Evolutionary conservation across 164 flowering plant genomes (phyloP).

Genomic region (Vitis rotundifolia): DNA sequence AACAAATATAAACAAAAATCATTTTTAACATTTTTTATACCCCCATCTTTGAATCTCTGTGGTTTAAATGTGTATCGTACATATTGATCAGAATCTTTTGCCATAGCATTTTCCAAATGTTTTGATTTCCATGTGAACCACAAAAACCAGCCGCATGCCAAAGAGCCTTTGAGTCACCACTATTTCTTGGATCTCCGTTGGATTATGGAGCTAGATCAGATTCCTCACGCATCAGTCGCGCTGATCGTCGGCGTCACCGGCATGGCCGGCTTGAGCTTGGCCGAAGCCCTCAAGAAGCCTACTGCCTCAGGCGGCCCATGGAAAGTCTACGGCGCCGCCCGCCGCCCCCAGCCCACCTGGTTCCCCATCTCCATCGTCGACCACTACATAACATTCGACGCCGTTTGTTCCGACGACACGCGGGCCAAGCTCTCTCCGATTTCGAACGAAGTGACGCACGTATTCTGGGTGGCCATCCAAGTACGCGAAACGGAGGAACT

Average conservation of each 20-base stretch:
- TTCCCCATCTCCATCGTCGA: constrained; percentile 31
- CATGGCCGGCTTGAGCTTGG: constrained; percentile 40
- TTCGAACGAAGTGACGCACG: constrained; percentile 28
- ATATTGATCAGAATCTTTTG: too few species aligned
- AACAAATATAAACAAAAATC: too few species aligned
- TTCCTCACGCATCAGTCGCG: constrained; percentile 19
- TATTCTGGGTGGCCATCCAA: constrained; percentile 41
- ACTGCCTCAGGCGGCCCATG: constrained; percentile 27
- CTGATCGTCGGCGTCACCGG: constrained; percentile 48
- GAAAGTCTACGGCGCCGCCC: constrained; percentile 42
- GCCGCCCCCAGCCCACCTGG: constrained; percentile 35
- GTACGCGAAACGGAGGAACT: constrained; percentile 14
- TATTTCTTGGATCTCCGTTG: too few species aligned
- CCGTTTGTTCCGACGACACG: constrained; percentile 19
- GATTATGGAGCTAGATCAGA: not conserved
- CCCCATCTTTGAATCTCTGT: too few species aligned
- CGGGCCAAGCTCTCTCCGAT: constrained; percentile 18
- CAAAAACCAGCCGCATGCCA: too few species aligned
- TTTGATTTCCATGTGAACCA: too few species aligned
- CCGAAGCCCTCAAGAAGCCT: constrained; percentile 33
- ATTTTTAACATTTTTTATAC: too few species aligned
- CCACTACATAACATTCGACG: constrained; percentile 27
- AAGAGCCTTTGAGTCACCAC: too few species aligned
- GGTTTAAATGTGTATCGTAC: too few species aligned
- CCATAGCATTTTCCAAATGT: too few species aligned